Evolutionary conservation across 352 stramenopile genomes (phyloP).

Genomic region (Phytophthora podocarpi): DNA sequence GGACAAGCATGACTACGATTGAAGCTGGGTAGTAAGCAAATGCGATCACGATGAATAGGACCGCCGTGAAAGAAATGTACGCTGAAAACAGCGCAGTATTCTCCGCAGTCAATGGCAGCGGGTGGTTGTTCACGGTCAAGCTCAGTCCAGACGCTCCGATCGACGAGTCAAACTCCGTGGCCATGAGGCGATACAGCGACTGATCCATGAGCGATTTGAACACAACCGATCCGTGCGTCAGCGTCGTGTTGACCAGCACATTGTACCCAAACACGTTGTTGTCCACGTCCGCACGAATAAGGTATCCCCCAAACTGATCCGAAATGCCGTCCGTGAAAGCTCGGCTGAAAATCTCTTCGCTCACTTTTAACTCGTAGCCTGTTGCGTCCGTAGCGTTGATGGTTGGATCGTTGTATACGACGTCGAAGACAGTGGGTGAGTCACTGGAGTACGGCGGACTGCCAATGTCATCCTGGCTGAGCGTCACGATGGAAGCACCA

Average conservation of each 20-base stretch:
- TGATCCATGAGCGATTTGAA: constrained; percentile 74
- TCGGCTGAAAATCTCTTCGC: constrained; percentile 53
- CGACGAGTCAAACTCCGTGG: constrained; percentile 39
- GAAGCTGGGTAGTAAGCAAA: constrained; percentile 93
- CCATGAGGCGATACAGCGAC: constrained; percentile 63
- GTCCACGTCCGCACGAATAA: constrained; percentile 51
- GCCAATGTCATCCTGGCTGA: constrained; percentile 16
- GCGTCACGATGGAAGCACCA: constrained; percentile 23
- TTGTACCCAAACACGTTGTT: constrained; percentile 60
- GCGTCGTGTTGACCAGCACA: constrained; percentile 67
- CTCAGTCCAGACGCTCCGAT: constrained; percentile 28
- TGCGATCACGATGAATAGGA: constrained; percentile 90
- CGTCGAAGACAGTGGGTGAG: constrained; percentile 58
- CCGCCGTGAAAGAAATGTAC: constrained; percentile 54
- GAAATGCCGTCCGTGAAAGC: constrained; percentile 31
- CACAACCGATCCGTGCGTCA: constrained; percentile 51
- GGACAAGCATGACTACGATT: constrained; percentile 95
- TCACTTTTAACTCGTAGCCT: constrained; percentile 49
- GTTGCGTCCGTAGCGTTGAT: constrained; percentile 54
- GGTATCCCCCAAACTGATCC: constrained; percentile 47
- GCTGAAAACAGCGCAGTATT: constrained; percentile 46
- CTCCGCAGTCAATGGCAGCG: constrained; percentile 51
- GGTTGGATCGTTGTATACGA: constrained; percentile 55
- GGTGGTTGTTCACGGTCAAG: constrained; percentile 59
- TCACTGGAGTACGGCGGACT: constrained; percentile 35